Evolutionary conservation across 2,329 filamentous ascomycete species (phyloP).

Genomic region (Corinectria fuckeliana): DNA sequence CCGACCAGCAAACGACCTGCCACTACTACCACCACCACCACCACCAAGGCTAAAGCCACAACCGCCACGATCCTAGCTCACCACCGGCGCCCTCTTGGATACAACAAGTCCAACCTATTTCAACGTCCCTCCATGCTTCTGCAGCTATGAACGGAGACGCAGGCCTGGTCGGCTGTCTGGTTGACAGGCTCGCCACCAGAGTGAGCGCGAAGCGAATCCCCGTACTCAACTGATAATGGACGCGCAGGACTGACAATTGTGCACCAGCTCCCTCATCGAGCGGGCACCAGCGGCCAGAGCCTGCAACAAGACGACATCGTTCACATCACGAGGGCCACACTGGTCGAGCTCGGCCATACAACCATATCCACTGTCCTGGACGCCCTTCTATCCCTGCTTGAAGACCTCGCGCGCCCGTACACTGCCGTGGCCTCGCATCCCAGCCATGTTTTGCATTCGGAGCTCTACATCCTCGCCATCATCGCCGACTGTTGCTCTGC

Average conservation of each 20-base stretch:
- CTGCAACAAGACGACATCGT: conserved; percentile 67
- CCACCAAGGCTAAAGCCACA: conserved; percentile 1
- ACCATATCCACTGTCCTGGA: conserved; percentile 63
- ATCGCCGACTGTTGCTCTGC: conserved; percentile 70
- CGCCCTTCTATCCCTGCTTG: conserved; percentile 62
- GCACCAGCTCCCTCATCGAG: conserved; percentile 69
- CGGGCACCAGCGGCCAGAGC: conserved; percentile 62
- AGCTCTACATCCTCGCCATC: conserved; percentile 68
- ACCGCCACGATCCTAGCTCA: conserved; percentile 5
- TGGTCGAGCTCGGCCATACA: conserved; percentile 64
- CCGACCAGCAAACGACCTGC: background rate
- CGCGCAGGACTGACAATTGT: conserved; percentile 35
- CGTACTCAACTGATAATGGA: conserved; percentile 9
- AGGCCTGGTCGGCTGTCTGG: conserved; percentile 65
- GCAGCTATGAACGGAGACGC: conserved; percentile 63
- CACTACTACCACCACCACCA: background rate
- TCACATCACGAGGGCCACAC: conserved; percentile 64
- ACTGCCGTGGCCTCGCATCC: conserved; percentile 59
- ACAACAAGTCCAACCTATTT: conserved; percentile 21
- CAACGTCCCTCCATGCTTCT: conserved; percentile 31
- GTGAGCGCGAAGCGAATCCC: conserved; percentile 49
- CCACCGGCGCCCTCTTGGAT: conserved; percentile 6
- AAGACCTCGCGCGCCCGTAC: conserved; percentile 64
- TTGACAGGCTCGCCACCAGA: conserved; percentile 67
- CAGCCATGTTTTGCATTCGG: conserved; percentile 66